phyloP scores from a whole-genome alignment of 345 rosid species.

The Erodium maritimum region DNA sequence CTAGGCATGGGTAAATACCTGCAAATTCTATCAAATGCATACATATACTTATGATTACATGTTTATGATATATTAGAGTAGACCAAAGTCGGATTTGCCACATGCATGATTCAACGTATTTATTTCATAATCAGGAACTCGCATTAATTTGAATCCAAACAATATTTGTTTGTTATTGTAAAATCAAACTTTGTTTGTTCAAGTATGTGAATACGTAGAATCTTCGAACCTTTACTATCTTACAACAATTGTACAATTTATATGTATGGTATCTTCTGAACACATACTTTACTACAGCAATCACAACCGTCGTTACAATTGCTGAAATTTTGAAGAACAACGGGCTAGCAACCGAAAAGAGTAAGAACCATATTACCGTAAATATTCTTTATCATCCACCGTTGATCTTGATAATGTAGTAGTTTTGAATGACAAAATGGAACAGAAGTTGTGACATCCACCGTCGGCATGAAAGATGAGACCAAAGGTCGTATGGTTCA shows the following conservation, averaged over 20 bases:
- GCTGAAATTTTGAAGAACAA: slow-evolving; percentile 91
- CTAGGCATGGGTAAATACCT: slow-evolving; percentile 70
- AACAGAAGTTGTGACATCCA: slow-evolving; percentile 75
- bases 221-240: too few relatives aligned
- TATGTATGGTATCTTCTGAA: neutral
- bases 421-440: neutral
- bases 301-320: slow-evolving; percentile 66
- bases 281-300: slow-evolving; percentile 25
- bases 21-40: too few relatives aligned
- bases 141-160: too few relatives aligned
- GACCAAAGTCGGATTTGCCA: too few relatives aligned
- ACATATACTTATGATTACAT: too few relatives aligned
- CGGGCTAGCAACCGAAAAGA: slow-evolving; percentile 77
- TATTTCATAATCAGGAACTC: too few relatives aligned
- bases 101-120: too few relatives aligned
- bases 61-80: too few relatives aligned
- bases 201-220: too few relatives aligned
- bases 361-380: slow-evolving; percentile 23
- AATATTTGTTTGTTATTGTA: too few relatives aligned
- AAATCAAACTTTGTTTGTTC: too few relatives aligned
- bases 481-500: slow-evolving; percentile 61
- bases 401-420: neutral
- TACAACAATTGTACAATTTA: too few relatives aligned
- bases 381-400: neutral
- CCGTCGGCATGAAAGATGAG: slow-evolving; percentile 81